phyloP scores from a whole-genome alignment of 140 eudicot species.

The Anethum foeniculum region DNA sequence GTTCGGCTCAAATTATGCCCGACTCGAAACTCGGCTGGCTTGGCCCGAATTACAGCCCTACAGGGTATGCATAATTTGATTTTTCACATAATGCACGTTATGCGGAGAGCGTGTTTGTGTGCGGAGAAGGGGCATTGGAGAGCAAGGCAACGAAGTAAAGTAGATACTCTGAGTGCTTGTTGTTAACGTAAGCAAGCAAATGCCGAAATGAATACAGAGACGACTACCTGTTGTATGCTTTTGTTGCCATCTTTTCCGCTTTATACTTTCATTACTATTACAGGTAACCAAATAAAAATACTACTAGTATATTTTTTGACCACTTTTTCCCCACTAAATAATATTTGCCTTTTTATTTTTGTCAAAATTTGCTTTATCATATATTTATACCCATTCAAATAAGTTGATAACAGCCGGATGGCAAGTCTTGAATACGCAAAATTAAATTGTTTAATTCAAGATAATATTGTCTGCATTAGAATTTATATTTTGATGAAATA shows the following conservation, averaged over 20 bases:
- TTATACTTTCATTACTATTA: background rate
- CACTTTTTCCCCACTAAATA: background rate
- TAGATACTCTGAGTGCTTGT: background rate
- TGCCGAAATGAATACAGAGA: background rate
- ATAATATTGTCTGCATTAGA: no score
- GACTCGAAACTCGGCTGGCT: no score
- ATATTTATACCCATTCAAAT: background rate
- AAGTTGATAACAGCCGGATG: background rate
- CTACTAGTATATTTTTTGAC: background rate
- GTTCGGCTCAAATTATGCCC: no score
- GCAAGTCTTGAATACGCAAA: no score
- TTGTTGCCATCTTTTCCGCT: background rate
- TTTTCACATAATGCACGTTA: background rate
- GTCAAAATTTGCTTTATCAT: no score
- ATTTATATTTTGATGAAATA: no score
- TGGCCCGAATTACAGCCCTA: no score
- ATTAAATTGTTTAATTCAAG: no score
- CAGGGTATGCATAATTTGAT: background rate
- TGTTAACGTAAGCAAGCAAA: background rate
- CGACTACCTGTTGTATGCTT: background rate
- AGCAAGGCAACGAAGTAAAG: constrained; percentile 3
- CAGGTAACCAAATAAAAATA: background rate
- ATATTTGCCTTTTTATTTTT: background rate
- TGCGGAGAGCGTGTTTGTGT: background rate
- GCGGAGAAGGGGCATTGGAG: background rate